Conservation (phyloP, 495 filamentous ascomycete species). For the Podospora comata region DNA sequence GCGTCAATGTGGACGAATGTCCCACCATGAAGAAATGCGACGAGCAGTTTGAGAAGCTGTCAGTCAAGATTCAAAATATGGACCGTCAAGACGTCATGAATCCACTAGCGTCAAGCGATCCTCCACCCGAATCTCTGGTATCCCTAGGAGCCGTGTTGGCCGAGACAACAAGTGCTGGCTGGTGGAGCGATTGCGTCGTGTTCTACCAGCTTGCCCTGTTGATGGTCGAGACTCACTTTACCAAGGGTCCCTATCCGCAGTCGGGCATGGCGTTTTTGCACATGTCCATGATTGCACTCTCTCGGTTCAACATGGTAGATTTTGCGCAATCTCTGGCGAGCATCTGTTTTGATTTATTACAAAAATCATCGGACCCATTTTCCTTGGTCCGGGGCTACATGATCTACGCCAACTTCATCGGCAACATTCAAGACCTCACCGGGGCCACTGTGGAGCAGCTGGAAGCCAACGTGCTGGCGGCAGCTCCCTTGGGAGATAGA, state of each 20-base stretch:
- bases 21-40: slow-evolving; percentile 76
- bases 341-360: slow-evolving; percentile 63
- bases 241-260: slow-evolving; percentile 65
- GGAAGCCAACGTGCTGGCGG: slow-evolving; percentile 67
- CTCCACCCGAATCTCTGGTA: slow-evolving; percentile 42
- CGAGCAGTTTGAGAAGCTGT: slow-evolving; percentile 59
- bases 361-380: slow-evolving; percentile 63
- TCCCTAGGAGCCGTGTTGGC: slow-evolving; percentile 71
- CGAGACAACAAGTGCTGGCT: slow-evolving; percentile 75
- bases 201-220: slow-evolving; percentile 75
- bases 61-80: slow-evolving; percentile 55
- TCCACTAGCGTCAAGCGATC: slow-evolving; percentile 51
- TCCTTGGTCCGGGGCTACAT: slow-evolving; percentile 69
- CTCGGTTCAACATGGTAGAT: slow-evolving; percentile 68
- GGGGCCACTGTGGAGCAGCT: slow-evolving; percentile 57
- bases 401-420: slow-evolving; percentile 68
- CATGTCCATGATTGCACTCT: slow-evolving; percentile 67
- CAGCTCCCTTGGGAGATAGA: slow-evolving; percentile 67
- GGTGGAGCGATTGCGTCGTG: slow-evolving; percentile 71
- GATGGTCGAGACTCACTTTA: slow-evolving; percentile 67
- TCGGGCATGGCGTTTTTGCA: slow-evolving; percentile 73
- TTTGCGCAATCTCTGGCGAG: slow-evolving; percentile 64
- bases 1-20: slow-evolving; percentile 58
- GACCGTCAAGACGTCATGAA: slow-evolving; percentile 54
- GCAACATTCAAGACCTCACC: slow-evolving; percentile 66